These are phyloP conservation scores for Ganoderma meredithae DNA, from an alignment of 1,284 basidiomycete genomes.

Conservation along the genomic window DNA sequence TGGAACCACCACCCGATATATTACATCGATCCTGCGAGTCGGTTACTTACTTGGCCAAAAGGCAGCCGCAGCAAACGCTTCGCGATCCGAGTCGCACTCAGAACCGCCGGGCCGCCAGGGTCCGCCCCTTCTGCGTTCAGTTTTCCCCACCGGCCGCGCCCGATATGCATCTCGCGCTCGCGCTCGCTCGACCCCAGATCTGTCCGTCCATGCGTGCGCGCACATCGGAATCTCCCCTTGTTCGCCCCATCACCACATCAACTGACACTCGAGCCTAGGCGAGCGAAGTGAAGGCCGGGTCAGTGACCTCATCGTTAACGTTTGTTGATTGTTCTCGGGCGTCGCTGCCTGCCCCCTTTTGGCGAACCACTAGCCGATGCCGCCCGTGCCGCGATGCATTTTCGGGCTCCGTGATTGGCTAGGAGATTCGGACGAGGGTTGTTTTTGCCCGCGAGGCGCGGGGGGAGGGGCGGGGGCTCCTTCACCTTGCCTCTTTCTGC, in stretches of 20 bases:
- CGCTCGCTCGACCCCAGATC: background rate
- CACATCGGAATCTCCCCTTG: background rate
- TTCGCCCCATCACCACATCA: background rate
- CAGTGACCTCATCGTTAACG: background rate
- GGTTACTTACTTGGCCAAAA: too few relatives aligned
- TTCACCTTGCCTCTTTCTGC: background rate
- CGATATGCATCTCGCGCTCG: conserved; percentile 5
- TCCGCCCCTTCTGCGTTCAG: too few relatives aligned
- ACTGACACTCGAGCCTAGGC: background rate
- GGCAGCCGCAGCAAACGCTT: too few relatives aligned
- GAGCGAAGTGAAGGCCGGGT: too few relatives aligned
- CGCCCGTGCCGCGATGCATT: background rate
- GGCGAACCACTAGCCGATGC: too few relatives aligned
- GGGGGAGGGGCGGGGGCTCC: too few relatives aligned
- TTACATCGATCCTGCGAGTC: background rate
- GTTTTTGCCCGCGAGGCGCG: background rate
- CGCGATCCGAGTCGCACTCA: too few relatives aligned
- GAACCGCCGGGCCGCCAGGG: too few relatives aligned
- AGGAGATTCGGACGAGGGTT: too few relatives aligned
- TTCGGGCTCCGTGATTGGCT: background rate
- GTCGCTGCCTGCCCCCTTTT: background rate
- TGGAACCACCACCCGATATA: too few relatives aligned
- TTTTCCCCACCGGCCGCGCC: background rate
- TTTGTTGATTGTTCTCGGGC: too few relatives aligned
- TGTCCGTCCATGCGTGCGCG: background rate